These are phyloP conservation scores for Triticum timopheevii DNA, from an alignment of 176 grass and related monocot genomes.

Conservation along the genomic window DNA sequence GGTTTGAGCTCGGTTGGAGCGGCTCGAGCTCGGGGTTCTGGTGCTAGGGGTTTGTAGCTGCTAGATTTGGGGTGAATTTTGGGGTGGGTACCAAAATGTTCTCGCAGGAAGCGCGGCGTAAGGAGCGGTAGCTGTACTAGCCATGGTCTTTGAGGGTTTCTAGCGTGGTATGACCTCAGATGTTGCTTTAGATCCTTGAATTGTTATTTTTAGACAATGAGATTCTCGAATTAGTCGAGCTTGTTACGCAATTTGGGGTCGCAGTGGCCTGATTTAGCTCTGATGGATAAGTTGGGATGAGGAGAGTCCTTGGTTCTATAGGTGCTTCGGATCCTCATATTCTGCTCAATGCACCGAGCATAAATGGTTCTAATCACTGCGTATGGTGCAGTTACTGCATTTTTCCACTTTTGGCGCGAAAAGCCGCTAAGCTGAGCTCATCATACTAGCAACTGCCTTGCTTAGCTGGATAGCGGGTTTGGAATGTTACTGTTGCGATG, in stretches of 20 bases:
- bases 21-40: constrained; percentile 13
- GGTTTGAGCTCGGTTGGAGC: constrained; percentile 8
- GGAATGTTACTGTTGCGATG: neutral
- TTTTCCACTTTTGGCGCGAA: neutral
- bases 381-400: neutral
- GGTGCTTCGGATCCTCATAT: neutral
- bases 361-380: neutral
- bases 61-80: constrained; percentile 6
- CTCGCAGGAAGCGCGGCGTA: neutral
- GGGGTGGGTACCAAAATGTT: neutral
- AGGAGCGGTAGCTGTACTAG: neutral
- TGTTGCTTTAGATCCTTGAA: neutral
- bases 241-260: neutral
- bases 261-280: neutral
- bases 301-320: neutral
- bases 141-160: neutral
- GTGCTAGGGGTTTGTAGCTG: neutral
- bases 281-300: neutral
- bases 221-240: neutral
- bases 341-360: constrained; percentile 4
- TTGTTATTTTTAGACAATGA: neutral
- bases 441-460: neutral
- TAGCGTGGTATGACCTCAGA: neutral
- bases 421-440: neutral
- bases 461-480: neutral